Percentiles rank a stretch among this genome's conserved stretches.
Evolutionary conservation across 2,329 filamentous ascomycete genomes (phyloP).

Genomic region (Paracoccidioides lutzii): DNA sequence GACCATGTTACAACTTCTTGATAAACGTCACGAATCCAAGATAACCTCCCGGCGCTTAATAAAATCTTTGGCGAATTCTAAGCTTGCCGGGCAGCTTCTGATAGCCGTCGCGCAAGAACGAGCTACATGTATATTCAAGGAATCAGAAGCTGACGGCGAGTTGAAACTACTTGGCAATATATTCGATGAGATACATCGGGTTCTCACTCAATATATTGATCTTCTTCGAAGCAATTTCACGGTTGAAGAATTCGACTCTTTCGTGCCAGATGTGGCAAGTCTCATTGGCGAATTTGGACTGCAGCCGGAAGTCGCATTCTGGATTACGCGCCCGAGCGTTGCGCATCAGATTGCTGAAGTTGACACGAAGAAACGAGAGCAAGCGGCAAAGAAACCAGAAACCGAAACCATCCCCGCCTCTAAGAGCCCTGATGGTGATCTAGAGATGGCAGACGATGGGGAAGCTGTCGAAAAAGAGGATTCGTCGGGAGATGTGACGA

Average conservation of each 20-base stretch:
- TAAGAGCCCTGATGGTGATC: constrained; percentile 17
- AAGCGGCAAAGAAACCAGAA: constrained; percentile 18
- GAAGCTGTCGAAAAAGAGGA: constrained; percentile 26
- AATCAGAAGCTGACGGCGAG: constrained; percentile 54
- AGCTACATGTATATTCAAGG: constrained; percentile 68
- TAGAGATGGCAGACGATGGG: constrained; percentile 21
- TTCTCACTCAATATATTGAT: constrained; percentile 79
- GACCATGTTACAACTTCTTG: constrained; percentile 65
- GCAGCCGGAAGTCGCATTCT: constrained; percentile 68
- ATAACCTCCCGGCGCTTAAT: constrained; percentile 69
- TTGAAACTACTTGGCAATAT: constrained; percentile 82
- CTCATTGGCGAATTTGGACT: constrained; percentile 70
- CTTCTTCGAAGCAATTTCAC: constrained; percentile 69
- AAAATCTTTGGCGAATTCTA: constrained; percentile 62
- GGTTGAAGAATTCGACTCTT: constrained; percentile 60
- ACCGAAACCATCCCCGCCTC: constrained; percentile 8
- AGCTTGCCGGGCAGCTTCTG: constrained; percentile 69
- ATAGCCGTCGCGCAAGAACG: constrained; percentile 83
- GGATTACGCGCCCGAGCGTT: constrained; percentile 65
- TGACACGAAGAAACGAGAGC: constrained; percentile 22
- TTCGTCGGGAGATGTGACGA: constrained; percentile 9
- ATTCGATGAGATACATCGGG: constrained; percentile 77
- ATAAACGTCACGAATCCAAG: constrained; percentile 64
- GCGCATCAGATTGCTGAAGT: constrained; percentile 46
- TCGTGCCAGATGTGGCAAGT: constrained; percentile 60